Percentiles rank a stretch among this genome's conserved stretches.
Evolutionary conservation across 2,329 filamentous ascomycete species (phyloP).

Genomic region (Fusarium bulbicola): DNA sequence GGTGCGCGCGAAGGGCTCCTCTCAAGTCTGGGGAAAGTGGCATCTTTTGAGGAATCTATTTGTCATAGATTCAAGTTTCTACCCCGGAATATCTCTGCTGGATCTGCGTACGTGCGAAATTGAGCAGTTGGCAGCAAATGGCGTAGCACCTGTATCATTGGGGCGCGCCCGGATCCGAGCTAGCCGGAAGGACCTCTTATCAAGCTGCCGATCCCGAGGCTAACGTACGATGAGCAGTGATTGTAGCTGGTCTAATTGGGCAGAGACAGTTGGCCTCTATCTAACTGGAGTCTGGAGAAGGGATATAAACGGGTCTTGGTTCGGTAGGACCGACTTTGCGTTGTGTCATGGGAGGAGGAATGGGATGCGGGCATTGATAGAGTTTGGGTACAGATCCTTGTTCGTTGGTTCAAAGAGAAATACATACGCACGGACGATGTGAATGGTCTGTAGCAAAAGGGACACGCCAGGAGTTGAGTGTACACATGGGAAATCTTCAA

Average conservation of each 20-base stretch:
- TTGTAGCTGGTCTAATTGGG: background rate
- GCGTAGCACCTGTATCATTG: background rate
- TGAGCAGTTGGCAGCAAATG: conserved; percentile 1
- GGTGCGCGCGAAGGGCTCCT: background rate
- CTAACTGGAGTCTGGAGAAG: background rate
- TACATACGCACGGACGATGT: background rate
- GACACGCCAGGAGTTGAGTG: background rate
- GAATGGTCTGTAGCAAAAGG: background rate
- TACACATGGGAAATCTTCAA: background rate
- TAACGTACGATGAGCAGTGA: background rate
- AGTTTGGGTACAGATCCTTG: background rate
- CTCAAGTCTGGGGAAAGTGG: conserved; percentile 21
- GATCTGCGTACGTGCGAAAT: background rate
- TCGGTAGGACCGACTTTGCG: background rate
- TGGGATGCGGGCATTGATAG: conserved; percentile 9
- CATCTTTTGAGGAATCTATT: conserved; percentile 25
- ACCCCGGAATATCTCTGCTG: conserved; percentile 22
- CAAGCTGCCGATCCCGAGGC: conserved; percentile 15
- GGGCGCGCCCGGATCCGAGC: conserved; percentile 10
- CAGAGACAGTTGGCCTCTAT: background rate
- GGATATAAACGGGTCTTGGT: background rate
- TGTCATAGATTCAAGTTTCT: conserved; percentile 27
- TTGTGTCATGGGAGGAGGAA: background rate
- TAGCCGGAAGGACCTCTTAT: conserved; percentile 23
- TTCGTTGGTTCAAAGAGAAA: background rate